Evolutionary conservation across 164 flowering plant species (phyloP), one percentile per base, ranked within the genome.

Genomic region (Brasenia schreberi): DNA sequence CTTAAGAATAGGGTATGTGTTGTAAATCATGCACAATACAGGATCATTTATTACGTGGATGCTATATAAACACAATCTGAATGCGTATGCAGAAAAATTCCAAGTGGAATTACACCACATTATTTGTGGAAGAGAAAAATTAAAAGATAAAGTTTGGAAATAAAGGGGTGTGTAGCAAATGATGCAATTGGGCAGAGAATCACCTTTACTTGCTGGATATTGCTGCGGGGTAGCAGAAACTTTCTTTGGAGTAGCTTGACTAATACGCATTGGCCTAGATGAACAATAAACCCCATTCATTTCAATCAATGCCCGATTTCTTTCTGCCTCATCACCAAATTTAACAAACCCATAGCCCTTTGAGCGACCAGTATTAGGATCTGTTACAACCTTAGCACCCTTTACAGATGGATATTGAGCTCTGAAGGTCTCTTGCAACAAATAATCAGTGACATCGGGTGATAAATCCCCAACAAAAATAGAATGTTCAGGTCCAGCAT

Each of bases 321-420:
- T 84, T 76, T 94, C 99, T 56, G 39, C 80, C 80, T 94, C 99
- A 76, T 94, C 97, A 56, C 84, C 74, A 80, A 94, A 94, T 70
- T 94, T 94, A 73, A 94, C 97, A 88, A 94, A 94, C 4, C 97
- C 97, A 76, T 94, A 94, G 62, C 99, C 99, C 76, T 91, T 94
- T 5, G 96, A 83, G 11, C 96, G 87, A 6, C 99, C 97, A 42
- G 96, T 94, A 70, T 71, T 86, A 9, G 97, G 90, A 79, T 91
- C 99, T 56, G 90, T 91, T 17, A 94, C 97, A 67, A 94, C 99
- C 84, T 94, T 94, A 66, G 99, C 97, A 63, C 99, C 99, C 75
- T 92, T 87, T 58, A 94, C 99, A 5, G 97, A 94, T 49, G 96
- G 86, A 77, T 89, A 94, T 23, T 82, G 88, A 68, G 71, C 77